Evolutionary conservation across 73 alveolate genomes (phyloP).

Genomic region (Tetrahymena borealis): DNA sequence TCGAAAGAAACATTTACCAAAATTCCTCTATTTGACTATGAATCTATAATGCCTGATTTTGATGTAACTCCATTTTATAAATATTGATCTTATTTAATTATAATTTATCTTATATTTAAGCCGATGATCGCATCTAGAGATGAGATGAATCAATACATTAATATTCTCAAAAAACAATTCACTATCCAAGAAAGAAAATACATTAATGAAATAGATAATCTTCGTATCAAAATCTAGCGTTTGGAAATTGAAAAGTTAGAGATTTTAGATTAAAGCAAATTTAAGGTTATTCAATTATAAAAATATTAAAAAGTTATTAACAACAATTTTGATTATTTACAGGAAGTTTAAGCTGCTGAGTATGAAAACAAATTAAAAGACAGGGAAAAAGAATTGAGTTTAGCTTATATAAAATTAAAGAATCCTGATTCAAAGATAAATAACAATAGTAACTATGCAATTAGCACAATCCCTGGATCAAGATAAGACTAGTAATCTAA

Average conservation of each 20-base stretch:
- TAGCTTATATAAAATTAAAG: not conserved
- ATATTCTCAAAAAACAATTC: not conserved
- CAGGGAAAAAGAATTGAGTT: not conserved
- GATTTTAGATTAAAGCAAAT: not conserved
- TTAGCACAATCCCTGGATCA: not conserved
- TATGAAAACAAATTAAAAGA: not conserved
- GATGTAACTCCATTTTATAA: not conserved
- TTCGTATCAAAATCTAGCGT: not conserved
- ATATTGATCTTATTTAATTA: not conserved
- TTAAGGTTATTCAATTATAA: not conserved
- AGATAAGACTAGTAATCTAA: not conserved
- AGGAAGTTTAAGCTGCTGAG: not conserved
- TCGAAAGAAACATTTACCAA: not conserved
- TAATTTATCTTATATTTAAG: not conserved
- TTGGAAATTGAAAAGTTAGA: not conserved
- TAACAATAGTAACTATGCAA: not conserved
- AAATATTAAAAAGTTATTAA: not conserved
- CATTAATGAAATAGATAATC: not conserved
- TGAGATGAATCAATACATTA: not conserved
- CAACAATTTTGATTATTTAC: not conserved
- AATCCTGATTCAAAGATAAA: not conserved
- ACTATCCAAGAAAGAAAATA: not conserved
- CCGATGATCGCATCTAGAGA: not conserved
- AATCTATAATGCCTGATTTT: not conserved
- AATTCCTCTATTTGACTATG: not conserved